Conservation (phyloP, 1,139 yeast genomes). For the Magnusiomyces tetraspermus region DNA sequence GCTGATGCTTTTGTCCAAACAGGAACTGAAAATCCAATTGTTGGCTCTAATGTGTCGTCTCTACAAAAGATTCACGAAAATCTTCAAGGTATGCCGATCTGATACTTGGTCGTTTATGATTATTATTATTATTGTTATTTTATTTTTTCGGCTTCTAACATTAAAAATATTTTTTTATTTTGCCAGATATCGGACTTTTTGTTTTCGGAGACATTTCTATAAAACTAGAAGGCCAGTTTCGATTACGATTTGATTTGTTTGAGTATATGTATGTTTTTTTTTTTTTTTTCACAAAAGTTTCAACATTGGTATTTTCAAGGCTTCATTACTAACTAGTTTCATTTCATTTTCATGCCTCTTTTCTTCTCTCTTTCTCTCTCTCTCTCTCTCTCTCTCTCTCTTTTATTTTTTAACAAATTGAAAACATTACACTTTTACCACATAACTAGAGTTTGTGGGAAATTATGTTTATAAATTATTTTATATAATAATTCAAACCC, state of each 20-base stretch:
- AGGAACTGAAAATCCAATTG: slow-evolving; percentile 16
- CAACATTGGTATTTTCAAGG: no score
- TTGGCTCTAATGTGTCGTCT: slow-evolving; percentile 20
- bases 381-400: no score
- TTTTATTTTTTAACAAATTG: no score
- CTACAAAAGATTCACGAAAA: slow-evolving; percentile 20
- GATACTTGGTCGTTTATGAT: neutral
- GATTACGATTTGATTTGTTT: slow-evolving; percentile 18
- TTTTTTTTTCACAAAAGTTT: neutral
- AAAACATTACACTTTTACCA: no score
- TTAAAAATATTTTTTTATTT: neutral
- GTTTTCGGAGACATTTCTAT: slow-evolving; percentile 21
- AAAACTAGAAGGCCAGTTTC: slow-evolving; percentile 19
- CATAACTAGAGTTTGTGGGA: no score
- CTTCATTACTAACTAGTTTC: no score
- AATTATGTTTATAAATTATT: no score
- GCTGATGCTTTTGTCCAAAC: slow-evolving; percentile 12
- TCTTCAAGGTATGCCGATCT: slow-evolving; percentile 14
- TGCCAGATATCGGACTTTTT: slow-evolving; percentile 18
- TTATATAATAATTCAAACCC: no score
- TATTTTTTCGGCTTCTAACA: neutral
- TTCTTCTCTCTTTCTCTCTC: no score
- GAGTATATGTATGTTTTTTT: slow-evolving; percentile 15
- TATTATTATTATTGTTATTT: neutral
- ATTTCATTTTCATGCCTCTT: no score